Base-by-base conservation (phyloP, 345 rosid species). In the Geranium rotundifolium region DNA sequence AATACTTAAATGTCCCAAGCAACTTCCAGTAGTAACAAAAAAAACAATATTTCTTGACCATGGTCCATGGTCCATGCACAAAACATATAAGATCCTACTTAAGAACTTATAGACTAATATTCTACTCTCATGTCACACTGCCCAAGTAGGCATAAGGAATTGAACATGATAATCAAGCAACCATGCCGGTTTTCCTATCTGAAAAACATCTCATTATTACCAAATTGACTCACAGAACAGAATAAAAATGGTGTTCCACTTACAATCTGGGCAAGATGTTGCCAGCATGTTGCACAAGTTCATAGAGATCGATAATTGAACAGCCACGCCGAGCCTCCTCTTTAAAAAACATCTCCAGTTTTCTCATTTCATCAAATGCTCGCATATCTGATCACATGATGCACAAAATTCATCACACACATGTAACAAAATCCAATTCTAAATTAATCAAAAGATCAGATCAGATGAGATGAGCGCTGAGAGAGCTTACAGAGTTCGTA, bases 241-340 rank as follows among this genome's bases (percentile, higher is more conserved):
- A 64, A 15, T 16, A 54, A 54, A 23, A 56, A 64, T 5, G 10
- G 17, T 65, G 59, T 9, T 60, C 34, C 55, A 76, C 99, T 83
- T 70, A 93, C 99, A 85, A 69, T 76, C 97, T 85, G 54, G 99
- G 99, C 75, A 93, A 75, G 73, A 90, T 85, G 85, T 93, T 93
- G 60, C 99, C 99, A 34, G 99, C 97, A 65, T 93, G 95, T 77
- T 93, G 99, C 64, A 93, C 99, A 4, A 90, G 90, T 77, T 93
- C 96, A 65, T 93, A 93, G 59, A 93, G 85, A 77, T 93, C 99
- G 63, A 93, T 84, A 62, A 93, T 82, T 0, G 99, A 93, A 74
- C 96, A 93, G 49, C 92, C 95, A 60, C 96, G 96, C 61, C 90
- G 78, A 2, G 95, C 67, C 81, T 93, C 99, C 77, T 90, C 97